Percentiles rank a stretch among this genome's conserved stretches.
These are phyloP conservation scores for Trypanosoma avium DNA, from an alignment of 208 protist species.

Conservation along the genomic window DNA sequence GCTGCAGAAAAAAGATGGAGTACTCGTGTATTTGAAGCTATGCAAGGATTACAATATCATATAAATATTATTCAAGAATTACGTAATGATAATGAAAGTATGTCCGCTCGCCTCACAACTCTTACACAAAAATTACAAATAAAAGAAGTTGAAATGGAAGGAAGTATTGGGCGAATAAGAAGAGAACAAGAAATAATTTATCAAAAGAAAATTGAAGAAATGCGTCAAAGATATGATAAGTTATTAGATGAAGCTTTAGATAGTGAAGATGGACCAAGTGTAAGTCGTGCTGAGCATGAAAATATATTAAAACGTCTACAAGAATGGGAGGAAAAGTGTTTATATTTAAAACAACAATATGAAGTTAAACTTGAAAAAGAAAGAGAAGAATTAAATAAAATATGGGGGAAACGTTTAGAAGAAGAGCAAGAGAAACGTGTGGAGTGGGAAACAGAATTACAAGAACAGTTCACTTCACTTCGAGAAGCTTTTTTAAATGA, in stretches of 20 bases:
- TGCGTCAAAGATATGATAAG: conserved; percentile 37
- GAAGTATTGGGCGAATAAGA: conserved; percentile 11
- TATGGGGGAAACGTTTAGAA: conserved; percentile 25
- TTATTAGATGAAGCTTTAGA: conserved; percentile 31
- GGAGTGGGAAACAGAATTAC: conserved; percentile 22
- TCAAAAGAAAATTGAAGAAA: conserved; percentile 25
- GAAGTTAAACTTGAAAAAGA: conserved; percentile 16
- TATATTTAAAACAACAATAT: conserved; percentile 24
- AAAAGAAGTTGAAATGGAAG: conserved; percentile 12
- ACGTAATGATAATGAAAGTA: too few relatives aligned
- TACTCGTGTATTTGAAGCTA: too few relatives aligned
- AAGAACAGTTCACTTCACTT: conserved; percentile 17
- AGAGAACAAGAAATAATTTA: conserved; percentile 32
- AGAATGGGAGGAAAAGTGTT: conserved; percentile 34
- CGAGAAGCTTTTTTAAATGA: conserved; percentile 28
- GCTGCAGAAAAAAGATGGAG: too few relatives aligned
- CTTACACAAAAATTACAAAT: conserved; percentile 9
- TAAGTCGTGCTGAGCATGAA: conserved; percentile 31
- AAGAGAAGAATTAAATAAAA: conserved; percentile 8
- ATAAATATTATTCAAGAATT: too few relatives aligned
- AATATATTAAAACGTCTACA: conserved; percentile 11
- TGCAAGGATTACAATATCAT: too few relatives aligned
- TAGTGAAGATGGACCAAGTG: neutral
- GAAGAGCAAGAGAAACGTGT: conserved; percentile 21
- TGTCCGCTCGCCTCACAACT: conserved; percentile 21